Evolutionary conservation across 2,329 filamentous ascomycete genomes (phyloP), one percentile per base, ranked within the genome.

Genomic region (Mycogone perniciosa): DNA sequence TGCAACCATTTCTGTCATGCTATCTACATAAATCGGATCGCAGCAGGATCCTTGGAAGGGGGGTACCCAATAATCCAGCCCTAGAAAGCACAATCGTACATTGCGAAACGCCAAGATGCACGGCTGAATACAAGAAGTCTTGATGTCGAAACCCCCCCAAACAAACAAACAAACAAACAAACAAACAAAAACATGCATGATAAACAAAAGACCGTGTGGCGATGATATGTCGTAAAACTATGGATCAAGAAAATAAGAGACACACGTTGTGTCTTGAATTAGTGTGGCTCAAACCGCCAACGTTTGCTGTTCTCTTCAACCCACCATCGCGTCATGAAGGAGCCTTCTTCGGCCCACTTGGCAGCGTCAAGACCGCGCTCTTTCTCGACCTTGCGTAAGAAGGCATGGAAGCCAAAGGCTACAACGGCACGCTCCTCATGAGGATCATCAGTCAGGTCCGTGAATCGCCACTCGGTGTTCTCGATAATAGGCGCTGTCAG

Each of bases 401-500:
- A 57, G 5, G 41, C 27, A 4, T 40, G 33, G 30, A 57, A 60
- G 7, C 53, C 54, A 45, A 62, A 60, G 7, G 54, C 50, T 9
- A 54, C 34, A 11, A 60, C 47, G 1, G 54, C 50, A 7, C 54
- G 39, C 31, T 49, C 33, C 34, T 63, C 61, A 20, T 57, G 53
- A 6, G 57, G 54, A 43, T 64, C 60, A 1, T 42, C 27, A 1
- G 44, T 38, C 29, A 57, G 40, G 31, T 62, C 51, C 20, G 57
- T 60, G 41, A 64, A 61, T 6, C 62, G 59, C 60, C 60, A 64
- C 37, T 59, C 60, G 3, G 59, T 54, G 30, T 62, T 58, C 6
- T 55, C 54, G 3, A 61, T 54, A 27, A 61, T 55, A 2, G 62
- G 62, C 13, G 63, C 54, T 4, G 61, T 61, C 5, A 64, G 48